phyloP scores from a whole-genome alignment of 495 filamentous ascomycete species.

The Aspergillus asperescens region DNA sequence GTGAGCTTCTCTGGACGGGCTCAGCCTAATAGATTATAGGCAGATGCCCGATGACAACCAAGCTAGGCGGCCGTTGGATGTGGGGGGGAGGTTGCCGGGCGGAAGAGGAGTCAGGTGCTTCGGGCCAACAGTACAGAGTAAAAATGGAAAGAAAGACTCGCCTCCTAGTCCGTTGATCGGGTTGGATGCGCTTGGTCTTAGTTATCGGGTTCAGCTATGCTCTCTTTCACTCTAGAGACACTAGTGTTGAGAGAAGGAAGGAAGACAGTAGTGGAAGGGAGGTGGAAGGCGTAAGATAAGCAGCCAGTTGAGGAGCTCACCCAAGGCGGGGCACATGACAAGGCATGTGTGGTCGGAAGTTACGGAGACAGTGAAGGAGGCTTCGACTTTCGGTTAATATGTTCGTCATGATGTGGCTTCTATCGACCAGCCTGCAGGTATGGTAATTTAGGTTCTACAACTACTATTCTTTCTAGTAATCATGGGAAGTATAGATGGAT shows the following conservation, averaged over 20 bases:
- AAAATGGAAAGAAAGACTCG: conserved; percentile 4
- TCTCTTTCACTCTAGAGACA: background rate
- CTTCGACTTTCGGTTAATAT: background rate
- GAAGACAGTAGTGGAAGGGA: background rate
- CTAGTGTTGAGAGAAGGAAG: background rate
- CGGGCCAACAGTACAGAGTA: conserved; percentile 7
- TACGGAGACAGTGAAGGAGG: background rate
- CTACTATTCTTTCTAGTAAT: too few species aligned
- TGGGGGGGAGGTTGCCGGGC: conserved; percentile 17
- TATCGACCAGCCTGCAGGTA: too few species aligned
- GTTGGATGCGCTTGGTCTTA: background rate
- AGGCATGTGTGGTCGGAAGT: background rate
- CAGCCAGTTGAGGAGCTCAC: background rate
- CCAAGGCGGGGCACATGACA: conserved; percentile 23
- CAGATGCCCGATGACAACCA: conserved; percentile 22
- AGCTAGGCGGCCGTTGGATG: conserved; percentile 9
- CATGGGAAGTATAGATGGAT: too few species aligned
- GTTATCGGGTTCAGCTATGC: background rate
- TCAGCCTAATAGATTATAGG: conserved; percentile 26
- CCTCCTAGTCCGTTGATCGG: background rate
- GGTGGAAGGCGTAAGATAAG: background rate
- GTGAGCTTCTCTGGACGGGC: conserved; percentile 6
- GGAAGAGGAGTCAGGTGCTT: conserved; percentile 18
- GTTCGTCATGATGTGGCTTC: background rate
- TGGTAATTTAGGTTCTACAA: too few species aligned